phyloP scores from a whole-genome alignment of 2,329 filamentous ascomycete species.

The Leptoxyphium fumago region DNA sequence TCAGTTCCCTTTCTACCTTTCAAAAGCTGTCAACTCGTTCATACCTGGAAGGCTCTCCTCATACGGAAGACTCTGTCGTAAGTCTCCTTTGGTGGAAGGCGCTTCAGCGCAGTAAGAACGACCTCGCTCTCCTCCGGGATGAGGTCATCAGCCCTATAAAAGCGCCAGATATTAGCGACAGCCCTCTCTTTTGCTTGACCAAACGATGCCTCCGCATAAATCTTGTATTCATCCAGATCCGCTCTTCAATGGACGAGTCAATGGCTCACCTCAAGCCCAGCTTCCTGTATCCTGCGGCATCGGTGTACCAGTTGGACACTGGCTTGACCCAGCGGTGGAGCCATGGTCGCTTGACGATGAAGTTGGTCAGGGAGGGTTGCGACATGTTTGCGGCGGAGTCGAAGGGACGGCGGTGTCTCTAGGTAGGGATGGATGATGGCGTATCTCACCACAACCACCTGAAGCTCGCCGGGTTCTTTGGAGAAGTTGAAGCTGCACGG shows the following conservation, averaged over 20 bases:
- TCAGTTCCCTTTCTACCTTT: constrained; percentile 7
- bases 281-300: constrained; percentile 83
- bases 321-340: constrained; percentile 66
- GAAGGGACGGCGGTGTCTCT: background rate
- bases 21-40: constrained; percentile 2
- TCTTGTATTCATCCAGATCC: background rate
- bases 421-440: background rate
- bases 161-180: background rate
- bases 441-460: background rate
- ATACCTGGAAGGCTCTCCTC: constrained; percentile 82
- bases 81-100: constrained; percentile 74
- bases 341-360: constrained; percentile 74
- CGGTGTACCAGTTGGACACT: constrained; percentile 74
- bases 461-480: background rate
- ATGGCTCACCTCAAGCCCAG: constrained; percentile 66
- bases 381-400: constrained; percentile 41
- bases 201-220: too few species aligned
- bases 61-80: constrained; percentile 98
- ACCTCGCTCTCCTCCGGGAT: constrained; percentile 82
- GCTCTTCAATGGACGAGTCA: background rate
- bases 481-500: background rate
- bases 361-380: constrained; percentile 57
- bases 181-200: too few species aligned
- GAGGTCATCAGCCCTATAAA: constrained; percentile 73
- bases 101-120: constrained; percentile 77